These are phyloP conservation scores for Talaromyces sp. DNA, from an alignment of 2,329 filamentous ascomycete species.

Conservation along the genomic window DNA sequence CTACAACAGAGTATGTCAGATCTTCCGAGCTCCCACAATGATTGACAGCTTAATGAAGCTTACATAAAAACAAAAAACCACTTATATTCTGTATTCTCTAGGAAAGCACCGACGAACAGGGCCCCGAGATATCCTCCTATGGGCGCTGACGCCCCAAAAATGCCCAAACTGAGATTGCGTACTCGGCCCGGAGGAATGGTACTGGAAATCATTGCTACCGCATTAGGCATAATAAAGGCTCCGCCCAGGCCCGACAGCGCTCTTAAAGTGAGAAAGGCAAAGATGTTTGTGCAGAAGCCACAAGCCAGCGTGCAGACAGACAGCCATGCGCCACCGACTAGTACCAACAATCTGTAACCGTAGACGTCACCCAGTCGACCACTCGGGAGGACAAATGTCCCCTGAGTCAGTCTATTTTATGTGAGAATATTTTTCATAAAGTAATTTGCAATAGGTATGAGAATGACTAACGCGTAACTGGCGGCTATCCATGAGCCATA, in stretches of 20 bases:
- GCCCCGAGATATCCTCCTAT: conserved; percentile 46
- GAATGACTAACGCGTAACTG: conserved; percentile 25
- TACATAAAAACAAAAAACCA: conserved; percentile 45
- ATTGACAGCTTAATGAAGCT: conserved; percentile 12
- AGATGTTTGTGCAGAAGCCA: conserved; percentile 47
- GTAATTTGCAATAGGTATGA: neutral
- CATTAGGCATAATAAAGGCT: conserved; percentile 53
- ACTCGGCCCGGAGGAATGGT: conserved; percentile 48
- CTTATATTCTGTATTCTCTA: conserved; percentile 36
- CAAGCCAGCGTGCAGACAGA: conserved; percentile 51
- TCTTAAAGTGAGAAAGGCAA: conserved; percentile 44
- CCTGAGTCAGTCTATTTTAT: conserved; percentile 46
- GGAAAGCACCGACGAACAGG: conserved; percentile 41
- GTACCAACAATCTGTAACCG: conserved; percentile 55
- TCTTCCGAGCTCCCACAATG: neutral
- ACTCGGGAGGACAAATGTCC: conserved; percentile 57
- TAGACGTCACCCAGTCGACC: conserved; percentile 58
- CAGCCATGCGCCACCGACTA: conserved; percentile 56
- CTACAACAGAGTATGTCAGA: conserved; percentile 17
- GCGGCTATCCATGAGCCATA: conserved; percentile 29
- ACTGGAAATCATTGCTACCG: conserved; percentile 49
- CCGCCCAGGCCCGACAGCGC: conserved; percentile 52
- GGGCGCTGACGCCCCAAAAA: conserved; percentile 50
- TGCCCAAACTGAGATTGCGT: conserved; percentile 46
- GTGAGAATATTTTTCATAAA: neutral